A percentile compares a stretch with the other conserved stretches of the same genome.
Conservation (phyloP, 768 basidiomycete species). For the Trametes cingulata region DNA sequence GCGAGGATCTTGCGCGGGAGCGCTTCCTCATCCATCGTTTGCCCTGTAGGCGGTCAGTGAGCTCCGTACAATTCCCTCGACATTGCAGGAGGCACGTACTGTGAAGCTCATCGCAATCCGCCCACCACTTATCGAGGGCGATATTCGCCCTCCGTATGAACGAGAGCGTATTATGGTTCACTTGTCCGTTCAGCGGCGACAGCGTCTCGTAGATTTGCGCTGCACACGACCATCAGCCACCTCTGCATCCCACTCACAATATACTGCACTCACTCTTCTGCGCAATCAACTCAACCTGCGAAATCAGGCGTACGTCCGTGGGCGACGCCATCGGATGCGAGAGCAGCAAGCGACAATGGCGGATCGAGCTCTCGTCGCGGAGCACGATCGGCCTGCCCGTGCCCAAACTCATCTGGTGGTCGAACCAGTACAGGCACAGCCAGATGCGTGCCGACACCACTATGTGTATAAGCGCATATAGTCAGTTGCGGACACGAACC, state of each 20-base stretch:
- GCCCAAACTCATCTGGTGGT: slow-evolving; percentile 95
- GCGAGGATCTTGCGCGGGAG: slow-evolving; percentile 85
- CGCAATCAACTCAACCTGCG: slow-evolving; percentile 85
- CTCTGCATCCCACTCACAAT: background rate
- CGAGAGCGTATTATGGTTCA: slow-evolving; percentile 80
- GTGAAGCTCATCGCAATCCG: slow-evolving; percentile 85
- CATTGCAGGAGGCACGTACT: slow-evolving; percentile 40
- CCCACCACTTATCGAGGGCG: slow-evolving; percentile 90
- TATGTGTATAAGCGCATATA: slow-evolving; percentile 30
- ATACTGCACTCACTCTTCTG: slow-evolving; percentile 78
- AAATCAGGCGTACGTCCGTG: slow-evolving; percentile 86
- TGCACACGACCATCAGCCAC: slow-evolving; percentile 32
- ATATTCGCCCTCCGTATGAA: slow-evolving; percentile 86
- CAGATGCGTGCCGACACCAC: slow-evolving; percentile 93
- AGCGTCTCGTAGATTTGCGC: slow-evolving; percentile 94
- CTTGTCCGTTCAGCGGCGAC: slow-evolving; percentile 80
- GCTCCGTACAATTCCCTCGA: background rate
- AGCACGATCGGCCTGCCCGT: slow-evolving; percentile 90
- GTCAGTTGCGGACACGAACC: background rate
- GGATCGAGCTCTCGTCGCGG: slow-evolving; percentile 85
- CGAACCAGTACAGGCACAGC: slow-evolving; percentile 95
- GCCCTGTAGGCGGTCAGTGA: slow-evolving; percentile 43
- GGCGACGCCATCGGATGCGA: slow-evolving; percentile 84
- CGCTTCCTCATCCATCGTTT: slow-evolving; percentile 82
- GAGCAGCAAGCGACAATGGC: slow-evolving; percentile 79